A percentile compares a stretch with the other conserved stretches of the same genome.
These are phyloP conservation scores for Tremellales sp. DNA, from an alignment of 1,284 basidiomycete species.

Conservation along the genomic window DNA sequence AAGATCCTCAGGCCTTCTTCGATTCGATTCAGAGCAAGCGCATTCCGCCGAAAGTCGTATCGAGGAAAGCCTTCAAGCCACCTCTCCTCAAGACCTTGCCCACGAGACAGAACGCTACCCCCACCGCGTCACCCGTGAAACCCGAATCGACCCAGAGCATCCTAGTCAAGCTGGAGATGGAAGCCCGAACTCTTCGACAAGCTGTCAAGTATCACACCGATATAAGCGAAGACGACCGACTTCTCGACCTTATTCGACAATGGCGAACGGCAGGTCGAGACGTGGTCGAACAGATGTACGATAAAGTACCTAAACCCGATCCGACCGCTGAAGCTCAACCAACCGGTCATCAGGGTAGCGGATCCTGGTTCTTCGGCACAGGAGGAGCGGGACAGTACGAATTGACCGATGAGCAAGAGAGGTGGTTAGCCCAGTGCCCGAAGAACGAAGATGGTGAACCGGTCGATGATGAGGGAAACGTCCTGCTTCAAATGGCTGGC, in stretches of 20 bases:
- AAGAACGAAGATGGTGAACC: slow-evolving; percentile 26
- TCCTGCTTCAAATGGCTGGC: slow-evolving; percentile 11
- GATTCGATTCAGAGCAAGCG: too few relatives aligned
- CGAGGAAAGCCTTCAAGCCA: neutral
- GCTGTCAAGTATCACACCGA: slow-evolving; percentile 27
- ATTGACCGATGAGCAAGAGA: slow-evolving; percentile 13
- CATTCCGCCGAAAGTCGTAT: too few relatives aligned
- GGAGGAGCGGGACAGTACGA: neutral
- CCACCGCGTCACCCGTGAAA: too few relatives aligned
- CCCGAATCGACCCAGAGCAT: neutral
- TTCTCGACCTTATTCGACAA: slow-evolving; percentile 20
- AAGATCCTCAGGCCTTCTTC: neutral
- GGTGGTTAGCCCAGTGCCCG: slow-evolving; percentile 11
- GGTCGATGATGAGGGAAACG: slow-evolving; percentile 28
- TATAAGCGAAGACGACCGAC: slow-evolving; percentile 27
- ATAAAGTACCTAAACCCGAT: slow-evolving; percentile 19
- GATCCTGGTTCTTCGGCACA: neutral
- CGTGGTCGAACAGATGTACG: slow-evolving; percentile 38
- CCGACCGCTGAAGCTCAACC: neutral
- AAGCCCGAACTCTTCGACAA: slow-evolving; percentile 22
- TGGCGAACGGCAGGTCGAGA: slow-evolving; percentile 43
- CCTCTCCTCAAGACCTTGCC: too few relatives aligned
- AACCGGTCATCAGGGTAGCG: neutral
- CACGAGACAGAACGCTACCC: too few relatives aligned
- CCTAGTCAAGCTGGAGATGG: slow-evolving; percentile 24